Conservation (phyloP, 495 filamentous ascomycete genomes). For the Penicillium lividum region DNA sequence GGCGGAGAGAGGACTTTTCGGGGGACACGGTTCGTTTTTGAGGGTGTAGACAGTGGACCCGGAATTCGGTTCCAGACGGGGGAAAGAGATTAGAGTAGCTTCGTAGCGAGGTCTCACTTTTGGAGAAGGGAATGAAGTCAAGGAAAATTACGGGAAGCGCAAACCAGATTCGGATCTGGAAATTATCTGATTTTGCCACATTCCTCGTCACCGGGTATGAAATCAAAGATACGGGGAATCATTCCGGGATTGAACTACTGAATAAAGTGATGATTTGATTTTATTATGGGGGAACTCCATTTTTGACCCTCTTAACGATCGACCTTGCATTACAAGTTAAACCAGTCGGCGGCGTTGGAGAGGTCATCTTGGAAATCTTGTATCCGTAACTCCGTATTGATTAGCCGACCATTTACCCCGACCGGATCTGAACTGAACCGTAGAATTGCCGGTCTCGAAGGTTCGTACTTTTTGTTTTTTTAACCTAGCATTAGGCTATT, state of each 20-base stretch:
- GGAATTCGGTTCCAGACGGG: constrained; percentile 11
- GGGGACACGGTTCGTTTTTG: neutral
- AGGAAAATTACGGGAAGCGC: constrained; percentile 20
- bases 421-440: constrained; percentile 9
- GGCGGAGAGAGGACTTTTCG: neutral
- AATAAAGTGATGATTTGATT: neutral
- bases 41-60: constrained; percentile 19
- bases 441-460: neutral
- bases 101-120: neutral
- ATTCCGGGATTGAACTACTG: constrained; percentile 10
- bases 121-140: neutral
- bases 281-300: constrained; percentile 17
- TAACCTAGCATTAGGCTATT: too few species aligned
- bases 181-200: constrained; percentile 37
- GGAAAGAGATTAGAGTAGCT: constrained; percentile 10
- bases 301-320: constrained; percentile 20
- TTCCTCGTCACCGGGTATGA: constrained; percentile 15
- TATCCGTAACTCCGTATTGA: neutral
- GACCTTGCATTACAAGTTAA: constrained; percentile 22
- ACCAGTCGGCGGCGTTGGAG: constrained; percentile 11
- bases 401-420: constrained; percentile 1
- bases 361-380: constrained; percentile 5
- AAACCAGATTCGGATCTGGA: constrained; percentile 16
- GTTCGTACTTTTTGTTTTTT: neutral
- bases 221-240: neutral